phyloP scores from a whole-genome alignment of 352 stramenopile species.

The Pythium rhizo-oryzae region DNA sequence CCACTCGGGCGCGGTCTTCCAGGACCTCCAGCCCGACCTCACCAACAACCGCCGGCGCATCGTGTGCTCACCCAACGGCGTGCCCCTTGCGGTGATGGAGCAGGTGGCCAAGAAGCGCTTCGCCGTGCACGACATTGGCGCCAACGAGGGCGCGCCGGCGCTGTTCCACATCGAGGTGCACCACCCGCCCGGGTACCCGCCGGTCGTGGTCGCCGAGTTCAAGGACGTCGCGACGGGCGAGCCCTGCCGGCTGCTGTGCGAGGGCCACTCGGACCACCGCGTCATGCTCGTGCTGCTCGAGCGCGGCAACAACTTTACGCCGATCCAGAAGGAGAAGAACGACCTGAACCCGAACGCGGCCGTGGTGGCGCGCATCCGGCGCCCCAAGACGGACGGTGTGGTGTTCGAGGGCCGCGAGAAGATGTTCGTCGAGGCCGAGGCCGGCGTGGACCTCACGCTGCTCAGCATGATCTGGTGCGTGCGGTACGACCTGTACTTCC shows the following conservation, averaged over 20 bases:
- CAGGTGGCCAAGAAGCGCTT: neutral
- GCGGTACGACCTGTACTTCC: conserved; percentile 17
- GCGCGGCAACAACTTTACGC: neutral
- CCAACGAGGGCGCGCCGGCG: neutral
- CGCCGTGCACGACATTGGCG: conserved; percentile 7
- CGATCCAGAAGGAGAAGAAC: conserved; percentile 18
- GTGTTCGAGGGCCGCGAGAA: conserved; percentile 15
- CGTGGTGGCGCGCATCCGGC: conserved; percentile 4
- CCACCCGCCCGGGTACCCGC: neutral
- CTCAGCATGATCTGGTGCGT: conserved; percentile 17
- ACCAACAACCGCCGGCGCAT: neutral
- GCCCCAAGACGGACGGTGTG: conserved; percentile 13
- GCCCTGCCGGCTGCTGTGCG: conserved; percentile 3
- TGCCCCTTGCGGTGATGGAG: conserved; percentile 7
- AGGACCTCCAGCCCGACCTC: conserved; percentile 7
- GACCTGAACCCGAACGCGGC: neutral
- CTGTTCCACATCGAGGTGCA: neutral
- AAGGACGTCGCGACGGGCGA: conserved; percentile 2
- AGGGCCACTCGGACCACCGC: conserved; percentile 5
- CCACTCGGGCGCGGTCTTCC: conserved; percentile 6
- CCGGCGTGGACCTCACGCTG: conserved; percentile 16
- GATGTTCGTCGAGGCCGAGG: conserved; percentile 13
- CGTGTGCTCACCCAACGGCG: conserved; percentile 8
- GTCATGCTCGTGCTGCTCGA: conserved; percentile 9
- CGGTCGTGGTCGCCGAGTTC: conserved; percentile 16